phyloP scores from a whole-genome alignment of 768 basidiomycete species.

The Boletales sp. region DNA sequence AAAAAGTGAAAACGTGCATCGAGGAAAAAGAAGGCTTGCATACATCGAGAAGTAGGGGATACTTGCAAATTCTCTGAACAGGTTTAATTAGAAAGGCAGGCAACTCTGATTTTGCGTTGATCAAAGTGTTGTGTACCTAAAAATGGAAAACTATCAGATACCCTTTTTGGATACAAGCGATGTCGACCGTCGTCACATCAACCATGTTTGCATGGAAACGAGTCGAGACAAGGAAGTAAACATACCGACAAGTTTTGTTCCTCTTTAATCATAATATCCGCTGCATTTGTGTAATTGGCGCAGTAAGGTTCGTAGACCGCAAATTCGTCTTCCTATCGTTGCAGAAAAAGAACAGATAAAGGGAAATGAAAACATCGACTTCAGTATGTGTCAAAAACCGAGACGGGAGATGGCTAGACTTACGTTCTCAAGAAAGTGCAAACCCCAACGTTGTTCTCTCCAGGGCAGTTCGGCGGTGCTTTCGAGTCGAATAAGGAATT shows the following conservation, averaged over 20 bases:
- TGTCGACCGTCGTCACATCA: conserved; percentile 24
- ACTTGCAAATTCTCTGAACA: conserved; percentile 97
- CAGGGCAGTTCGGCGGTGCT: conserved; percentile 79
- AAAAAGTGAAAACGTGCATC: conserved; percentile 6
- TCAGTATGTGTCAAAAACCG: conserved; percentile 28
- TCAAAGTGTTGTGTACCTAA: conserved; percentile 76
- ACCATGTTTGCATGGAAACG: conserved; percentile 16
- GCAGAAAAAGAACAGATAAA: conserved; percentile 16
- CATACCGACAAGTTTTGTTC: conserved; percentile 84
- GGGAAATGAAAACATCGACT: conserved; percentile 43
- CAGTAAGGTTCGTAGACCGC: conserved; percentile 97
- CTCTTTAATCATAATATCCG: conserved; percentile 80
- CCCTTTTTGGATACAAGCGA: conserved; percentile 16
- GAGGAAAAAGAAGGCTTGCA: conserved; percentile 27
- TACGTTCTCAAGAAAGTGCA: conserved; percentile 79
- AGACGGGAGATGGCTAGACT: conserved; percentile 29
- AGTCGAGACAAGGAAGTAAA: conserved; percentile 16
- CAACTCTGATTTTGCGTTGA: conserved; percentile 88
- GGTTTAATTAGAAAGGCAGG: conserved; percentile 98
- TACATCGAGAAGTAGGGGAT: conserved; percentile 90
- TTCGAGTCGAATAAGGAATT: conserved; percentile 88
- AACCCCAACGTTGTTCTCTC: conserved; percentile 86
- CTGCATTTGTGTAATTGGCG: conserved; percentile 87
- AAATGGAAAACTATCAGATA: conserved; percentile 12
- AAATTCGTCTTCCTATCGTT: conserved; percentile 92